Base-by-base conservation (phyloP, 73 alveolate genomes). In the Tetrahymena elliotti region DNA sequence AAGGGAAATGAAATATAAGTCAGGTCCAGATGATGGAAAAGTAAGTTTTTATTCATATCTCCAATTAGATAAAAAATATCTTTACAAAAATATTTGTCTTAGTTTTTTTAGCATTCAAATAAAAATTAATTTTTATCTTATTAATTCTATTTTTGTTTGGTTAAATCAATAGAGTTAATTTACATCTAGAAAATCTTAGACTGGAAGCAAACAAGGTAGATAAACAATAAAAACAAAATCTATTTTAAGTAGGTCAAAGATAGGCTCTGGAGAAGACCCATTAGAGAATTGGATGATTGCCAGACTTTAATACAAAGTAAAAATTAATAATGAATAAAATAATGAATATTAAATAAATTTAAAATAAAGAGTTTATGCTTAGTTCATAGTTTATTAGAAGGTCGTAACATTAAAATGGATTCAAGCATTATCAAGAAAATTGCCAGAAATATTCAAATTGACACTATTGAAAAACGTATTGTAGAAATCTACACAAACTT, bases 21-120 rank as follows among this genome's bases (percentile, higher is more conserved):
- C 93, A 88, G 83, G 93, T 54, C 41, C 83, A 47, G 84, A 88
- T 94, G 27, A 88, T 39, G 96, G 95, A 33, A 36, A 68, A 88
- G 35, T 84, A 94, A 83, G n/a, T 3, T 47, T 40, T 4, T 40
- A 40, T 40, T 40, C 9, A 40, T 12, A 40, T 4, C 53, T 4
- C 3, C 53, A 40, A 40, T 94, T 8, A 83, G 33, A 13, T 20
- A 38, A 27, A 35, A 35, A 22, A 68, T n/a, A 38, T 35, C 88
- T 37, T 37, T 54, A 83, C 24, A 9, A n/a, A 35, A 16, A 20
- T 34, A 82, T 8, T 35, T 36, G 22, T 39, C n/a, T n/a, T n/a
- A n/a, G n/a, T n/a, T n/a, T n/a, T n/a, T n/a, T n/a, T n/a, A n/a
- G n/a, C n/a, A n/a, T n/a, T n/a, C n/a, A n/a, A n/a, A n/a, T n/a